Evolutionary conservation across 768 basidiomycete species (phyloP), one percentile per base, ranked within the genome.

Genomic region (Mycena kentingensis): DNA sequence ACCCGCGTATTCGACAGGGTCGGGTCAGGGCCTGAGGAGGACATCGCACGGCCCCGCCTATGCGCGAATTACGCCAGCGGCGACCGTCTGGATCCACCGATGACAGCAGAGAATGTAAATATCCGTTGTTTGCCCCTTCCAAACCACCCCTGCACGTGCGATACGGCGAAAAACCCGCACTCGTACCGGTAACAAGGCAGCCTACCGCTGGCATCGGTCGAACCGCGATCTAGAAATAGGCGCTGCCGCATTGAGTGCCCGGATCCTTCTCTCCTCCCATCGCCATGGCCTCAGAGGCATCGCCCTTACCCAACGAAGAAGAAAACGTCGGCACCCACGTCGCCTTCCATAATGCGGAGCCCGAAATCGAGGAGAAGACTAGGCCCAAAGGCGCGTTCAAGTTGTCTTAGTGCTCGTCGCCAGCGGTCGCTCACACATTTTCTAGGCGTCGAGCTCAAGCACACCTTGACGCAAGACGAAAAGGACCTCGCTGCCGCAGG

Each of bases 401-500:
- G 38, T 5, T 29, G 25, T 44, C 35, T 7, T 21, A 24, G 31
- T 41, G 27, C 4, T 32, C n/a, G 3, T 38, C 11, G 43, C 11
- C 11, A 11, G 1, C 29, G 10, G 15, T 22, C 26, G 46, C 15
- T 55, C 35, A 56, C 44, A 24, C 41, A 10, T 25, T 11, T 7
- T 12, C 18, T 21, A 57, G 55, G 59, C 7, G 59, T 60, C 46
- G 83, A 83, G 63, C 77, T 85, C 79, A 80, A 77, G 53, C 76
- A 79, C 47, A 78, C 83, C 49, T 65, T 85, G 64, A 85, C 84
- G n/a, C 76, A 81, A 60, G 84, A 86, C 63, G 84, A 86, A 51
- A 79, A 75, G 58, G 81, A 83, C 43, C 77, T 87, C 42, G 82
- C 83, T 13, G 82, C 79, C 2, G 84, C 84, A n/a, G 84, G 84